A percentile compares a stretch with the other conserved stretches of the same genome.
These are phyloP conservation scores for Craspedostauros australis DNA, from an alignment of 108 stramenopile species.

Conservation along the genomic window DNA sequence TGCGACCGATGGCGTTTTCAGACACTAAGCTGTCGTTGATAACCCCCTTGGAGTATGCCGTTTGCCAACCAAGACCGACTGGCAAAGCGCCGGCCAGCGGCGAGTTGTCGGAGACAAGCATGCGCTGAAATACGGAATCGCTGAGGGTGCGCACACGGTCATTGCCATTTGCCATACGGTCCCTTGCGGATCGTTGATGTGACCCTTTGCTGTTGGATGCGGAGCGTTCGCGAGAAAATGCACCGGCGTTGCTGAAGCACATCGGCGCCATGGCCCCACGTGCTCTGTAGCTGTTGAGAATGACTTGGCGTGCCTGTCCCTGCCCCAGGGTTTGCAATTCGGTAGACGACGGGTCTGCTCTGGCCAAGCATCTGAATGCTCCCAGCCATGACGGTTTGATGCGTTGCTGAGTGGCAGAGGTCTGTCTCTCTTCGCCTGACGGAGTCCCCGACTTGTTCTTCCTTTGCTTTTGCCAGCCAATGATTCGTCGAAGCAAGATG, in stretches of 20 bases:
- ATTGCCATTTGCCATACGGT: slow-evolving; percentile 10
- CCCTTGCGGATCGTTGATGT: slow-evolving; percentile 13
- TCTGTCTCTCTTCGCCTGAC: too few relatives aligned
- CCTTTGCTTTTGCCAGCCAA: background rate
- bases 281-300: slow-evolving; percentile 48
- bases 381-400: too few relatives aligned
- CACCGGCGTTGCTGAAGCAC: slow-evolving; percentile 43
- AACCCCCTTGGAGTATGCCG: slow-evolving; percentile 47
- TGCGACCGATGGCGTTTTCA: background rate
- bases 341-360: slow-evolving; percentile 58
- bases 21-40: slow-evolving; percentile 24
- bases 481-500: too few relatives aligned
- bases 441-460: background rate
- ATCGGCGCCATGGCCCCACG: slow-evolving; percentile 41
- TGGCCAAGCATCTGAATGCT: slow-evolving; percentile 69
- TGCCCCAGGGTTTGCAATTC: slow-evolving; percentile 65
- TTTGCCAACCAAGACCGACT: slow-evolving; percentile 58
- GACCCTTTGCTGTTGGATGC: slow-evolving; percentile 1
- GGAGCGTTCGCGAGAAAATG: slow-evolving; percentile 38
- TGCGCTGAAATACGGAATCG: slow-evolving; percentile 44
- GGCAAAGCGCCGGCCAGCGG: slow-evolving; percentile 25
- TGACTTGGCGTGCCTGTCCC: slow-evolving; percentile 70
- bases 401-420: too few relatives aligned
- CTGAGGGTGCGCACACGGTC: slow-evolving; percentile 48
- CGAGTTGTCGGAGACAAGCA: background rate